These are phyloP conservation scores for Suhomyces panamericanus DNA, from an alignment of 1,139 yeast species.

Conservation along the genomic window DNA sequence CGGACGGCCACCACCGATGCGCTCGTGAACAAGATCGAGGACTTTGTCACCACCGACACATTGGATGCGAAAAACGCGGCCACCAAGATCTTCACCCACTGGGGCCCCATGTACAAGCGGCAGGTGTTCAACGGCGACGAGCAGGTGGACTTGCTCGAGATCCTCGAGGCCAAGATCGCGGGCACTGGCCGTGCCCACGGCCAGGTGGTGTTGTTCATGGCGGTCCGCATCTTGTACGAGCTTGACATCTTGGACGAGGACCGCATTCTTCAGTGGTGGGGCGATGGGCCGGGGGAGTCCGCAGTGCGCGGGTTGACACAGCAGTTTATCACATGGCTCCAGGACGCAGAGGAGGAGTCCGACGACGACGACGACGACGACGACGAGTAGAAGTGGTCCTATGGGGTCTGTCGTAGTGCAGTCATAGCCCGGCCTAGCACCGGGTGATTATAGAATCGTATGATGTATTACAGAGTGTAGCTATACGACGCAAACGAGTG, in stretches of 20 bases:
- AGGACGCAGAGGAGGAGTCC: slow-evolving; percentile 82
- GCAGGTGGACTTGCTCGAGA: slow-evolving; percentile 67
- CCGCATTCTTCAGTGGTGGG: slow-evolving; percentile 81
- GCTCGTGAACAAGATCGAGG: slow-evolving; percentile 63
- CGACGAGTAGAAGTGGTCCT: slow-evolving; percentile 9
- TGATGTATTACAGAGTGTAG: background rate
- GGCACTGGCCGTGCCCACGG: slow-evolving; percentile 30
- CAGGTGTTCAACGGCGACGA: slow-evolving; percentile 82
- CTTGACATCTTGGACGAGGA: slow-evolving; percentile 82
- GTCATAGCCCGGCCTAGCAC: background rate
- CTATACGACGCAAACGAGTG: slow-evolving; percentile 9
- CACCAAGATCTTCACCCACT: slow-evolving; percentile 67
- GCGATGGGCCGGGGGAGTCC: slow-evolving; percentile 37
- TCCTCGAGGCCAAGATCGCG: slow-evolving; percentile 53
- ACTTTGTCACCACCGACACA: slow-evolving; percentile 74
- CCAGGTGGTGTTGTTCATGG: slow-evolving; percentile 60
- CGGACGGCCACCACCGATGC: slow-evolving; percentile 79
- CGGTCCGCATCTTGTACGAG: slow-evolving; percentile 72
- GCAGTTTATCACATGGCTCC: slow-evolving; percentile 84
- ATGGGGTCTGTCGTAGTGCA: too few relatives aligned
- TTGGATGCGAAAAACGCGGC: slow-evolving; percentile 75
- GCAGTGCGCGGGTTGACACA: slow-evolving; percentile 58
- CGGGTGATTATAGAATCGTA: slow-evolving; percentile 11
- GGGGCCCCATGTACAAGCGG: slow-evolving; percentile 78
- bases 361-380: slow-evolving; percentile 45